These are phyloP conservation scores for Otatea glauca DNA, from an alignment of 176 grass and related monocot species.

Conservation along the genomic window DNA sequence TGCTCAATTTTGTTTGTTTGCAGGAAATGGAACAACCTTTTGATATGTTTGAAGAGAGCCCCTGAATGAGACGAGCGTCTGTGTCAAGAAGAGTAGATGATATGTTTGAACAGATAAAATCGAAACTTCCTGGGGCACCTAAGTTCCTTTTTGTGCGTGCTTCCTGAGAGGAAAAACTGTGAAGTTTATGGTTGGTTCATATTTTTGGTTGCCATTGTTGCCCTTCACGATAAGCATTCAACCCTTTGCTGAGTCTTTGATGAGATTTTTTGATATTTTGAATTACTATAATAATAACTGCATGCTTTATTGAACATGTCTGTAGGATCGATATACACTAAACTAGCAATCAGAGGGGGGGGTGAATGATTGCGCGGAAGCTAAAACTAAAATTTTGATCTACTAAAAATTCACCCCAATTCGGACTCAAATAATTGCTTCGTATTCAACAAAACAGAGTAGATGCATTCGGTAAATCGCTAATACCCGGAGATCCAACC, in stretches of 20 bases:
- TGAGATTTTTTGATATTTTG: too few relatives aligned
- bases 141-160: constrained; percentile 77
- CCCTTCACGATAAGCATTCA: constrained; percentile 10
- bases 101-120: constrained; percentile 72
- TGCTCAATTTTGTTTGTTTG: constrained; percentile 22
- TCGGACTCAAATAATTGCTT: too few relatives aligned
- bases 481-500: too few relatives aligned
- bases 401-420: too few relatives aligned
- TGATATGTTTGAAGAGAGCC: constrained; percentile 67
- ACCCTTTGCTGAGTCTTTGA: constrained; percentile 10
- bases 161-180: constrained; percentile 89
- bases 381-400: too few relatives aligned
- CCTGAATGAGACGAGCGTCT: constrained; percentile 50
- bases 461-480: too few relatives aligned
- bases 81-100: constrained; percentile 65
- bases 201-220: neutral
- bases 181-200: constrained; percentile 82
- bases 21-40: constrained; percentile 66
- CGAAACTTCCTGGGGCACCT: constrained; percentile 67
- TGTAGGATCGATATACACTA: too few relatives aligned
- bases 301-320: too few relatives aligned
- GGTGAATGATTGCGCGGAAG: too few relatives aligned
- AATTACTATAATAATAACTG: too few relatives aligned
- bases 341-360: too few relatives aligned
- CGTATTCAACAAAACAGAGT: too few relatives aligned